Percentiles rank a stretch among this genome's conserved stretches.
Conservation (phyloP, 2,329 filamentous ascomycete genomes). For the Simplicillium aogashimaense region DNA sequence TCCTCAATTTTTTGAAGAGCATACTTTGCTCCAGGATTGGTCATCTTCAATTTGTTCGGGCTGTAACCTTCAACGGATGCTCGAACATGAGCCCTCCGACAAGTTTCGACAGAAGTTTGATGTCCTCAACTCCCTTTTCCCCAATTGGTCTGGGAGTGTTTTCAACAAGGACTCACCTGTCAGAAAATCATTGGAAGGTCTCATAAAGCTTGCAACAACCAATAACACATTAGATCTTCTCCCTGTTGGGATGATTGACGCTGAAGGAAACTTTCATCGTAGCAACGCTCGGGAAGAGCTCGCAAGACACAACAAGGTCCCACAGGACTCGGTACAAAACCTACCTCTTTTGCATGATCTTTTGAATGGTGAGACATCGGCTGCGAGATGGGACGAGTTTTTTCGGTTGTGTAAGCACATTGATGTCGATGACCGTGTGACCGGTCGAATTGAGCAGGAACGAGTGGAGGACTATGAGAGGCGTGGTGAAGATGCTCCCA, state of each 20-base stretch:
- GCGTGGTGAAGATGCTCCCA: background rate
- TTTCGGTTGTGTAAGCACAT: conserved; percentile 8
- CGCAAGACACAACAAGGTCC: conserved; percentile 10
- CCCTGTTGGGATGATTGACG: background rate
- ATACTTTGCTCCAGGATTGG: conserved; percentile 7
- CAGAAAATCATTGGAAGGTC: background rate
- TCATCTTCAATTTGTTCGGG: conserved; percentile 14
- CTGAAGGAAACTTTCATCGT: background rate
- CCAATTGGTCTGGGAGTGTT: conserved; percentile 10
- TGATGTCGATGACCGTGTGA: conserved; percentile 10
- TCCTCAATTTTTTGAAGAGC: conserved; percentile 17
- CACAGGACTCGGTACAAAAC: conserved; percentile 17
- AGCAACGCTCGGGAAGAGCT: background rate
- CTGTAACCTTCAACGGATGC: conserved; percentile 15
- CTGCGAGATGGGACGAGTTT: background rate
- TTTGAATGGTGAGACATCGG: background rate
- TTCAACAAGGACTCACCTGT: conserved; percentile 24
- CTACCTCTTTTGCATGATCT: conserved; percentile 16
- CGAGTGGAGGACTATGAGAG: background rate
- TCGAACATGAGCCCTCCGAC: conserved; percentile 21
- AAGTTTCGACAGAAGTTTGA: conserved; percentile 12
- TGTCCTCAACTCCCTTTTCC: conserved; percentile 14
- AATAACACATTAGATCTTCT: background rate
- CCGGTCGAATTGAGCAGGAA: background rate
- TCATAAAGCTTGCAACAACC: background rate